Percentiles rank a stretch among this genome's conserved stretches.
phyloP scores from a whole-genome alignment of 75 land plant species.

The Picea glauca region DNA sequence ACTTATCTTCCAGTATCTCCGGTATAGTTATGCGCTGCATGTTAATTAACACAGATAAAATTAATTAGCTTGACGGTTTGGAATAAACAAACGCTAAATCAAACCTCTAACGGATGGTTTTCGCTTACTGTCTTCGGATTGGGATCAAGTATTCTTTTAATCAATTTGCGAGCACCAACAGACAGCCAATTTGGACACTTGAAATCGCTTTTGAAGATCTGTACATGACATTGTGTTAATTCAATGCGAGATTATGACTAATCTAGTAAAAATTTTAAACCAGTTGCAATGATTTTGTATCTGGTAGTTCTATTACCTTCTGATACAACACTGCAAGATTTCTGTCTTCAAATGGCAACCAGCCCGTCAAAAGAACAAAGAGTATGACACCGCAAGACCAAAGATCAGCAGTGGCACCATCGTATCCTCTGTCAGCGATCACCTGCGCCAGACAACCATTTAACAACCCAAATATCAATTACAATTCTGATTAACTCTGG shows the following conservation, averaged over 20 bases:
- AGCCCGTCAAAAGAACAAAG: slow-evolving; percentile 62
- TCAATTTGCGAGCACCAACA: slow-evolving; percentile 57
- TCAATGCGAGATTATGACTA: too few species aligned
- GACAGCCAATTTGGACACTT: slow-evolving; percentile 80
- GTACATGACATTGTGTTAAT: background rate
- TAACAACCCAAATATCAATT: too few species aligned
- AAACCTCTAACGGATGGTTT: background rate
- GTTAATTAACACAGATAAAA: background rate
- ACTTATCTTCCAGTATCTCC: slow-evolving; percentile 59
- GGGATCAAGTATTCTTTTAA: slow-evolving; percentile 77
- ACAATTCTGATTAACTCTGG: too few species aligned
- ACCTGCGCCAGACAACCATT: too few species aligned
- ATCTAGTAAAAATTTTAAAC: too few species aligned
- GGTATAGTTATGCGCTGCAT: slow-evolving; percentile 48
- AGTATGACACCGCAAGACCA: slow-evolving; percentile 76
- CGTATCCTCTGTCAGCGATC: too few species aligned
- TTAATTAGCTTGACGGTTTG: background rate
- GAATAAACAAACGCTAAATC: background rate
- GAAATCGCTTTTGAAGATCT: slow-evolving; percentile 74
- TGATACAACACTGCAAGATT: slow-evolving; percentile 68
- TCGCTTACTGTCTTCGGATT: slow-evolving; percentile 44
- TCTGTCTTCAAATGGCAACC: slow-evolving; percentile 75
- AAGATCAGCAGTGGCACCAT: slow-evolving; percentile 57
- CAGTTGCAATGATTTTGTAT: too few species aligned
- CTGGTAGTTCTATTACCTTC: slow-evolving; percentile 39